phyloP scores from a whole-genome alignment of 1,284 basidiomycete species.

The Cutaneotrichosporon sp. region DNA sequence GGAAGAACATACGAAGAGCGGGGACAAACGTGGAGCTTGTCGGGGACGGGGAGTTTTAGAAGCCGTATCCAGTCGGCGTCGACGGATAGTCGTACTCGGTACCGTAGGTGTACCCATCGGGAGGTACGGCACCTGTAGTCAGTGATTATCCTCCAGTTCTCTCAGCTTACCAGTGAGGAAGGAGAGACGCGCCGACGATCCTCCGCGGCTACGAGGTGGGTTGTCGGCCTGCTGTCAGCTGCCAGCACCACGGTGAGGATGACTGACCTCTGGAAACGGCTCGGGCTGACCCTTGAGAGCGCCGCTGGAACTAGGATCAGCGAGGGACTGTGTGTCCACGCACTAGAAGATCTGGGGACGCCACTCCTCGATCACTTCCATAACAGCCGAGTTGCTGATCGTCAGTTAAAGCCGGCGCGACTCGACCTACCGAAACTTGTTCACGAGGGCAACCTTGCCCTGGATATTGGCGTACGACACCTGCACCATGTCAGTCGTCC shows the following conservation, averaged over 20 bases:
- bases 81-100: slow-evolving; percentile 10
- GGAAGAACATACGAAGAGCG: too few species aligned
- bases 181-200: slow-evolving; percentile 1
- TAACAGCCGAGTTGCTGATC: slow-evolving; percentile 43
- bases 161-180: slow-evolving; percentile 5
- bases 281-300: slow-evolving; percentile 30
- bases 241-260: too few species aligned
- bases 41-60: slow-evolving; percentile 2
- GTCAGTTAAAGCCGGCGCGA: neutral
- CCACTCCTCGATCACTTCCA: slow-evolving; percentile 44
- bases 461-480: slow-evolving; percentile 48
- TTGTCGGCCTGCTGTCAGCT: slow-evolving; percentile 13
- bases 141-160: neutral
- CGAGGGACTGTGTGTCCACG: neutral
- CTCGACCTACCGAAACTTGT: slow-evolving; percentile 38
- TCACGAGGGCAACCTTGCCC: slow-evolving; percentile 43
- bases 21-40: too few species aligned
- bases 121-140: neutral
- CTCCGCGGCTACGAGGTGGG: slow-evolving; percentile 2
- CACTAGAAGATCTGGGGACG: slow-evolving; percentile 47
- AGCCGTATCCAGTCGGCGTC: neutral
- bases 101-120: neutral
- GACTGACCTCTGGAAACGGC: neutral
- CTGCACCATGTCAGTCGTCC: slow-evolving; percentile 14
- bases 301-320: slow-evolving; percentile 31